Evolutionary conservation across 2,329 filamentous ascomycete genomes (phyloP).

Genomic region (Dactylellina cionopaga): DNA sequence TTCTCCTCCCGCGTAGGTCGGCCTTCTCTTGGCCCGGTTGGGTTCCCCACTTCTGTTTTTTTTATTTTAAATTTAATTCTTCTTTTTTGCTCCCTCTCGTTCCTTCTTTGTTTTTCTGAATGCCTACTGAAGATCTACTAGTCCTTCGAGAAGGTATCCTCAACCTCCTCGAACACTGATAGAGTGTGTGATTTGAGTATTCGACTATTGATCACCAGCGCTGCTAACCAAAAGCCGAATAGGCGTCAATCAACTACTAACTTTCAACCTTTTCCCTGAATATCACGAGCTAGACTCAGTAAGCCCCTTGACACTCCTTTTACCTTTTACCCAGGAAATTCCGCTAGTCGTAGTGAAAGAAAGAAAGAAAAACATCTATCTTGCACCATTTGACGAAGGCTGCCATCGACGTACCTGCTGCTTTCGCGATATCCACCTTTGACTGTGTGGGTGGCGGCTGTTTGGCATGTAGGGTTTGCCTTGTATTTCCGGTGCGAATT

Average conservation of each 20-base stretch:
- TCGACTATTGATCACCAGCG: conserved; percentile 29
- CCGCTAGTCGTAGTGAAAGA: no score
- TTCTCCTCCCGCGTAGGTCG: conserved; percentile 44
- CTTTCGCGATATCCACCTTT: conserved; percentile 30
- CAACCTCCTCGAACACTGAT: conserved; percentile 2
- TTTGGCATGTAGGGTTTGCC: conserved; percentile 40
- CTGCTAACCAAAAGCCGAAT: conserved; percentile 4
- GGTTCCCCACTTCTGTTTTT: no score
- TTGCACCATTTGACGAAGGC: conserved; percentile 49
- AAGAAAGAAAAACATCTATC: no score
- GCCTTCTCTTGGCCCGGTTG: no score
- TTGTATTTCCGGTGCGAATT: conserved; percentile 41
- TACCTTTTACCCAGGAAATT: conserved; percentile 37
- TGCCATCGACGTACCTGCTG: conserved; percentile 49
- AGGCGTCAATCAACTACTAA: conserved; percentile 32
- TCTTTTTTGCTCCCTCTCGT: neutral
- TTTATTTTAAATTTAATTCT: no score
- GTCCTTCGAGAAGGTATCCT: conserved; percentile 47
- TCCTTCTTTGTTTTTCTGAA: conserved; percentile 8
- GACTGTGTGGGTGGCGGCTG: conserved; percentile 18
- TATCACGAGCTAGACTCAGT: conserved; percentile 46
- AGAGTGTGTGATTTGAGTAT: no score
- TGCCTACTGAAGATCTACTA: conserved; percentile 34
- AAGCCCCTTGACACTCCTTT: conserved; percentile 40
- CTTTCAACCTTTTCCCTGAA: conserved; percentile 43